Evolutionary conservation across 2,329 filamentous ascomycete species (phyloP).

Genomic region (Tolypocladium inflatum): DNA sequence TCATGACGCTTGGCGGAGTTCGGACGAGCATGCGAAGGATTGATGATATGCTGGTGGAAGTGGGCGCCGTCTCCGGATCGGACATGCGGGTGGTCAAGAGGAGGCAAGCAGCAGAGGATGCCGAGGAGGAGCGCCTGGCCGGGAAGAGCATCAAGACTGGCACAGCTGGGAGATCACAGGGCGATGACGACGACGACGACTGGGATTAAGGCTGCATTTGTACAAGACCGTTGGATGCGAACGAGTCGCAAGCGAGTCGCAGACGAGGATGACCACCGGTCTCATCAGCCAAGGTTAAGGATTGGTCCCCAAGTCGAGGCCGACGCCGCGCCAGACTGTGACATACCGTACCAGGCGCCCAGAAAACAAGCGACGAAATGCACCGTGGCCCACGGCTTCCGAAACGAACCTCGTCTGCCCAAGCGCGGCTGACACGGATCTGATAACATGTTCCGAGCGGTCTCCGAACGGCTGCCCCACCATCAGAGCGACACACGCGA

Average conservation of each 20-base stretch:
- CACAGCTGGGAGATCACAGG: conserved; percentile 33
- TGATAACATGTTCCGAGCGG: neutral
- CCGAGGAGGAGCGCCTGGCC: conserved; percentile 44
- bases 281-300: neutral
- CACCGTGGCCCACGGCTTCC: neutral
- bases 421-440: neutral
- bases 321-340: neutral
- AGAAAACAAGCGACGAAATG: neutral
- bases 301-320: neutral
- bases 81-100: conserved; percentile 68
- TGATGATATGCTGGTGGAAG: conserved; percentile 70
- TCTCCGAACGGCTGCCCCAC: neutral
- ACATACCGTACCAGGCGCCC: neutral
- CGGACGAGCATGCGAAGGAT: conserved; percentile 64
- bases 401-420: neutral
- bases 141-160: conserved; percentile 42
- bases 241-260: neutral
- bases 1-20: conserved; percentile 67
- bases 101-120: conserved; percentile 49
- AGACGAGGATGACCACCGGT: neutral
- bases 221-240: neutral
- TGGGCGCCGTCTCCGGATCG: conserved; percentile 68
- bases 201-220: conserved; percentile 42
- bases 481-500: neutral
- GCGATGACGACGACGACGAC: conserved; percentile 44